Percentiles rank a stretch among this genome's conserved stretches.
Conservation (phyloP, 2,329 filamentous ascomycete species). For the Hypoxylon sp. region DNA sequence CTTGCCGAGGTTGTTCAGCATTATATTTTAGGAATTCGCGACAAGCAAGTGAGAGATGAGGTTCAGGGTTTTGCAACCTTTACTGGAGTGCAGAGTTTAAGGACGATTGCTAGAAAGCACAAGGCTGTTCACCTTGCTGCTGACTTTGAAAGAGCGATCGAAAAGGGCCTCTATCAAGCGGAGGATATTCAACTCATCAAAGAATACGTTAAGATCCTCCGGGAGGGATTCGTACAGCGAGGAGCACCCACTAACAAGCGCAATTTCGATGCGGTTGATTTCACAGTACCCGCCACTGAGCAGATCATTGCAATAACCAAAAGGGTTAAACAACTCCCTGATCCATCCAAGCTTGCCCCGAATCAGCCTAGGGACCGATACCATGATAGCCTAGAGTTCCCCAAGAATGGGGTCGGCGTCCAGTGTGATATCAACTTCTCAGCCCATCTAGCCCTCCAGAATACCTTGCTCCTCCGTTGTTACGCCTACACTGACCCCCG, state of each 20-base stretch:
- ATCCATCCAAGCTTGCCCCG: conserved; percentile 65
- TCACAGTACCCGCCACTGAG: conserved; percentile 58
- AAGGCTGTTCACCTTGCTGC: conserved; percentile 69
- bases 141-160: conserved; percentile 69
- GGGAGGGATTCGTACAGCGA: conserved; percentile 54
- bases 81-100: conserved; percentile 54
- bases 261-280: conserved; percentile 47
- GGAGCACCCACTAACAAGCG: conserved; percentile 42
- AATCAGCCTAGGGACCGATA: conserved; percentile 69
- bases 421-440: conserved; percentile 95
- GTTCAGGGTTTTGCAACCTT: conserved; percentile 57
- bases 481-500: conserved; percentile 85
- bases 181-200: conserved; percentile 57
- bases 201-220: conserved; percentile 67
- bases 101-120: conserved; percentile 64
- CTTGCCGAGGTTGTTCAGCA: conserved; percentile 50
- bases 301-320: conserved; percentile 56
- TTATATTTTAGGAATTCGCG: conserved; percentile 69
- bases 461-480: conserved; percentile 84
- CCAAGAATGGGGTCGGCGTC: conserved; percentile 81
- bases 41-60: conserved; percentile 61
- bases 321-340: conserved; percentile 62
- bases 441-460: conserved; percentile 85
- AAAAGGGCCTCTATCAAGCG: conserved; percentile 62
- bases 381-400: conserved; percentile 79